These are phyloP conservation scores for Crotalaria pallida DNA, from an alignment of 306 rosid genomes.

Conservation along the genomic window DNA sequence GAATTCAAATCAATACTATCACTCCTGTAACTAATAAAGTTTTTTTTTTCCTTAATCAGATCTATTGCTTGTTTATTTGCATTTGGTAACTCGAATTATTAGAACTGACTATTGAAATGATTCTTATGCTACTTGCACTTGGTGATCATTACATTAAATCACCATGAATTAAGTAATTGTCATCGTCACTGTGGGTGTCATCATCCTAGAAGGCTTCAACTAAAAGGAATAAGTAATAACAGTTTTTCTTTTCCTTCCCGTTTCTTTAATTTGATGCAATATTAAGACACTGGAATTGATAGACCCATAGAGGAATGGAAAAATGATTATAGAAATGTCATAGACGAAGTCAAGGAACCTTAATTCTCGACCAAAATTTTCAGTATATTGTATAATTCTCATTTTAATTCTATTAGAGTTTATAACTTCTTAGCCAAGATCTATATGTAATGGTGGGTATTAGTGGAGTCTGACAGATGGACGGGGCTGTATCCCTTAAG, in stretches of 20 bases:
- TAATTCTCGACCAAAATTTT: neutral
- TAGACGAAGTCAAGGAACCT: neutral
- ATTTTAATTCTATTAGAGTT: neutral
- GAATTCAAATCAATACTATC: too few species aligned
- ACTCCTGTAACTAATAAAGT: too few species aligned
- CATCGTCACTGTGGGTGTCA: neutral
- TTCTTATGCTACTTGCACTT: constrained; percentile 3
- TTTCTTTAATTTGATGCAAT: neutral
- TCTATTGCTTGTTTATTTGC: neutral
- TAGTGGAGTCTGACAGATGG: too few species aligned
- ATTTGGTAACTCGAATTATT: neutral
- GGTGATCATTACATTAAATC: neutral
- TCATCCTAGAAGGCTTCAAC: neutral
- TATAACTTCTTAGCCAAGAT: neutral
- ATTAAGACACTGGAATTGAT: neutral
- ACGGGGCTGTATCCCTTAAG: too few species aligned
- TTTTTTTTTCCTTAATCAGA: neutral
- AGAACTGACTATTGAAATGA: neutral
- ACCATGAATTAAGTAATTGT: neutral
- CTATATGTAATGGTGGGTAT: too few species aligned
- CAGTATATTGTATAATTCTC: neutral
- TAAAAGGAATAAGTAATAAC: neutral
- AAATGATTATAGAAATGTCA: neutral
- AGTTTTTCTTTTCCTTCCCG: neutral
- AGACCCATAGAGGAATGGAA: neutral